Conservation (phyloP, 176 grass and related monocot species). For the Musa schizocarpa region DNA sequence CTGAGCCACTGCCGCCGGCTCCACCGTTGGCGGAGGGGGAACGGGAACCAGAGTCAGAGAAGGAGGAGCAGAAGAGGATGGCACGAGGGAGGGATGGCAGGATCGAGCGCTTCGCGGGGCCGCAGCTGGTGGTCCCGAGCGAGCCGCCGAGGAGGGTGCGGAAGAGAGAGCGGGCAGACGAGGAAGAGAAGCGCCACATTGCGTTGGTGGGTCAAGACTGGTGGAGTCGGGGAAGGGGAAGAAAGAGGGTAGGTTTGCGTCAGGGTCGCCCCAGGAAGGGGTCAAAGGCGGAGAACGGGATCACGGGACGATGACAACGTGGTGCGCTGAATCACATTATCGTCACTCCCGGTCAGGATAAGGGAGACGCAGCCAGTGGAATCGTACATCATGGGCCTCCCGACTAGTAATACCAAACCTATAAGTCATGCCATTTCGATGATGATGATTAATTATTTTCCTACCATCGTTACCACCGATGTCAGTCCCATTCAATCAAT, state of each 20-base stretch:
- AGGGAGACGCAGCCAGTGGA: background rate
- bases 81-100: background rate
- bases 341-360: background rate
- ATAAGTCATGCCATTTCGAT: too few relatives aligned
- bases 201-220: background rate
- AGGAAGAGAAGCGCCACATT: conserved; percentile 13
- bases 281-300: background rate
- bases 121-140: conserved; percentile 20
- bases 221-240: background rate
- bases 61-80: conserved; percentile 22
- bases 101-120: background rate
- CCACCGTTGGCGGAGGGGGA: background rate
- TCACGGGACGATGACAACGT: background rate
- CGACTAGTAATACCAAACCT: too few relatives aligned
- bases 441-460: too few relatives aligned
- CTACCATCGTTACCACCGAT: too few relatives aligned
- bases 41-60: conserved; percentile 2
- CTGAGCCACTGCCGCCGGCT: conserved; percentile 4
- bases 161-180: background rate
- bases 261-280: too few relatives aligned
- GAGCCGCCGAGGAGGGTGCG: conserved; percentile 24
- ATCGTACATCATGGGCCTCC: too few relatives aligned
- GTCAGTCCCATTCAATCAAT: too few relatives aligned
- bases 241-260: too few relatives aligned
- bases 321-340: background rate